Evolutionary conservation across 192 early-diverging fungal genomes (phyloP).

Genomic region (Chytriomyces confervae): DNA sequence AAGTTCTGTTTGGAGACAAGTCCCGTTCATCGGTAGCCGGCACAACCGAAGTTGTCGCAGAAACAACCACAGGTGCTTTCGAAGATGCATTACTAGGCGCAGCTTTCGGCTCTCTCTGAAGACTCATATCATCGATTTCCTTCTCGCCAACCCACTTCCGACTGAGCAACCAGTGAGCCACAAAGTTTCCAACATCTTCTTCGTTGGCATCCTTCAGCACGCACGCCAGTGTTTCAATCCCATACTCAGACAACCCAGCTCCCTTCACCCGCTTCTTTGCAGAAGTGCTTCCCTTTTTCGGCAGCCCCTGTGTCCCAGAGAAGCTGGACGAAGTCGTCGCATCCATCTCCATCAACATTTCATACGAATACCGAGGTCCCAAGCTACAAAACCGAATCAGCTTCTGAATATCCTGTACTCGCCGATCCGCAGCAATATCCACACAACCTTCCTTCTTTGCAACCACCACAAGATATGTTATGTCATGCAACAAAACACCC

Average conservation of each 20-base stretch:
- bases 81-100: not conserved
- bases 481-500: constrained; percentile 77
- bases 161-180: constrained; percentile 74
- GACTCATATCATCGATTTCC: constrained; percentile 76
- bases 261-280: constrained; percentile 25
- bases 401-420: constrained; percentile 66
- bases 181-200: constrained; percentile 64
- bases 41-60: no score
- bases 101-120: constrained; percentile 61
- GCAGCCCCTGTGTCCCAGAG: not conserved
- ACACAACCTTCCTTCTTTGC: constrained; percentile 60
- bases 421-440: constrained; percentile 45
- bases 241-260: constrained; percentile 31
- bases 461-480: constrained; percentile 73
- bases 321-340: not conserved
- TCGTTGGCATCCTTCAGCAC: constrained; percentile 59
- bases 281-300: constrained; percentile 1
- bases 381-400: constrained; percentile 60
- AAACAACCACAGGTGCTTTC: not conserved
- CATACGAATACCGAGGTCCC: constrained; percentile 68
- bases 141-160: constrained; percentile 76
- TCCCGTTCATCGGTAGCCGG: not conserved
- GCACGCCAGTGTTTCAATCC: constrained; percentile 18
- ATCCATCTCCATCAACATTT: constrained; percentile 48
- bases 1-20: not conserved